Percentiles rank a stretch among this genome's conserved stretches.
Evolutionary conservation across 2,329 filamentous ascomycete genomes (phyloP).

Genomic region (Alternaria ethzedia): DNA sequence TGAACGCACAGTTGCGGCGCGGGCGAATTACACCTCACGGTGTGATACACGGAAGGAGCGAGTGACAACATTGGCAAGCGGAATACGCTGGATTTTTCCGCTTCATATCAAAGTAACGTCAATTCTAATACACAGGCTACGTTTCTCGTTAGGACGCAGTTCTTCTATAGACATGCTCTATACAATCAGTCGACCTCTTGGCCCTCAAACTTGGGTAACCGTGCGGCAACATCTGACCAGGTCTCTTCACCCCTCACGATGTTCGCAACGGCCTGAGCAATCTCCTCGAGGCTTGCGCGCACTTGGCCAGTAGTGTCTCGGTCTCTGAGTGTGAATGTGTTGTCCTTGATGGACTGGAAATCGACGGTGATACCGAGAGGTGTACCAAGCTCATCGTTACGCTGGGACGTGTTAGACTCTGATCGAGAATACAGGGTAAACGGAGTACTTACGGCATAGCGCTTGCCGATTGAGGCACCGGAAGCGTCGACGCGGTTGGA

Average conservation of each 20-base stretch:
- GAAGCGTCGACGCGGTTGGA: constrained; percentile 90
- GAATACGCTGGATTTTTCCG: neutral
- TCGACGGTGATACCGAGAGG: constrained; percentile 93
- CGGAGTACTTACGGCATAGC: constrained; percentile 61
- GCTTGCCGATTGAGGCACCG: constrained; percentile 90
- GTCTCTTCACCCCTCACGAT: constrained; percentile 68
- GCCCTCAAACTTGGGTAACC: constrained; percentile 80
- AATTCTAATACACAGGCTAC: neutral
- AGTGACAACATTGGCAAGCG: neutral
- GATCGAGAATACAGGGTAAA: neutral
- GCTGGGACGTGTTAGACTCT: constrained; percentile 45
- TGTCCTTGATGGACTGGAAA: constrained; percentile 91
- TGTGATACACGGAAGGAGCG: neutral
- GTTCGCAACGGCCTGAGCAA: constrained; percentile 74
- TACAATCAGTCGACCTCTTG: constrained; percentile 42
- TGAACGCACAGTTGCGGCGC: neutral
- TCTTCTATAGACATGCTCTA: neutral
- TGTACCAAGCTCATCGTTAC: constrained; percentile 95
- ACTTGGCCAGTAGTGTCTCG: constrained; percentile 89
- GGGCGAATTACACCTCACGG: neutral
- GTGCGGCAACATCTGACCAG: constrained; percentile 74
- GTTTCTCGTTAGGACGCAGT: neutral
- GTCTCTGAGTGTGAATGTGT: constrained; percentile 85
- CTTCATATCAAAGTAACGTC: neutral
- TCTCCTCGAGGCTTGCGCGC: constrained; percentile 79